phyloP scores from a whole-genome alignment of 78 protist genomes.

The Tieghemostelium lacteum region DNA sequence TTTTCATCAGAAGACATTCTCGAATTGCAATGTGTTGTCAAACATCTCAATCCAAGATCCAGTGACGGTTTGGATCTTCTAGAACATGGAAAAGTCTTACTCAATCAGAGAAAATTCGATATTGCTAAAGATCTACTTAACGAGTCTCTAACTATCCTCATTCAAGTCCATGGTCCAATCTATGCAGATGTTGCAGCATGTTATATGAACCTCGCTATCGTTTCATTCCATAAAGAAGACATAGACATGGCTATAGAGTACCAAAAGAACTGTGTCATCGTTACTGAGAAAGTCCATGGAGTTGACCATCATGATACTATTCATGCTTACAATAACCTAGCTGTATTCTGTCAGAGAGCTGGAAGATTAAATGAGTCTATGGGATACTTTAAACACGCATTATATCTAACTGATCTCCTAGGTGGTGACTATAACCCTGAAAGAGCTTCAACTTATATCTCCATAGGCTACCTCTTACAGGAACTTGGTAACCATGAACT shows the following conservation, averaged over 20 bases:
- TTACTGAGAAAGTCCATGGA: conserved; percentile 64
- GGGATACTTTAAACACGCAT: conserved; percentile 62
- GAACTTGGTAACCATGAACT: conserved; percentile 22
- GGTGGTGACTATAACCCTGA: conserved; percentile 74
- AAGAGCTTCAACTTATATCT: conserved; percentile 63
- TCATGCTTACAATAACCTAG: conserved; percentile 63
- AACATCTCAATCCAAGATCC: conserved; percentile 68
- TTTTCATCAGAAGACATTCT: conserved; percentile 62
- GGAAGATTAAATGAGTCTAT: conserved; percentile 36
- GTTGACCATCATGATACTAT: conserved; percentile 84
- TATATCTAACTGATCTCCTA: conserved; percentile 47
- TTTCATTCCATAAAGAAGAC: conserved; percentile 62
- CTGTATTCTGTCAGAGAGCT: conserved; percentile 71
- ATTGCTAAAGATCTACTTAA: conserved; percentile 27
- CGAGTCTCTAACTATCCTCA: conserved; percentile 36
- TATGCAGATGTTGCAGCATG: conserved; percentile 53
- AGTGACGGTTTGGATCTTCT: conserved; percentile 56
- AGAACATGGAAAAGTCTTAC: conserved; percentile 58
- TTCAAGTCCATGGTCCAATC: conserved; percentile 82
- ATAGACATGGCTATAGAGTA: conserved; percentile 56
- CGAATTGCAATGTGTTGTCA: conserved; percentile 69
- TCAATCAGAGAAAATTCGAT: conserved; percentile 50
- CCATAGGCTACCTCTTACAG: conserved; percentile 32
- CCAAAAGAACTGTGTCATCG: conserved; percentile 79
- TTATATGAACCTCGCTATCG: conserved; percentile 77